Evolutionary conservation across 2,329 filamentous ascomycete species (phyloP).

Genomic region (Diplodia mutila): DNA sequence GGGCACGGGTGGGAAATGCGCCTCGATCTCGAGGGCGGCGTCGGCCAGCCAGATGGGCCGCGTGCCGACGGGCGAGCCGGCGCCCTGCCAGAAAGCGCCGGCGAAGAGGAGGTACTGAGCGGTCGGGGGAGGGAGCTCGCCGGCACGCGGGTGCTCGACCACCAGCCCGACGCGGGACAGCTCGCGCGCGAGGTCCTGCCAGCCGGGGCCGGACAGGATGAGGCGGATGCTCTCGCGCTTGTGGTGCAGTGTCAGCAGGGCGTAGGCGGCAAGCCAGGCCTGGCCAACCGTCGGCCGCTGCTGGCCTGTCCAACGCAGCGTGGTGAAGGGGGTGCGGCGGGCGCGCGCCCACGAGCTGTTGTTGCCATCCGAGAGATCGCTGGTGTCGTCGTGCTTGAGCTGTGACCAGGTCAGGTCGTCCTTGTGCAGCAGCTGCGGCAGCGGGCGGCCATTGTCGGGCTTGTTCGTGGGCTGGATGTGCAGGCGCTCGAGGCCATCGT

Average conservation of each 20-base stretch:
- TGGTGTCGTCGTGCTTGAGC: slow-evolving; percentile 19
- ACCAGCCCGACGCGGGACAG: slow-evolving; percentile 37
- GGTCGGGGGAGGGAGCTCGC: slow-evolving; percentile 41
- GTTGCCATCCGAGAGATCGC: slow-evolving; percentile 38
- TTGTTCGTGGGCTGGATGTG: background rate
- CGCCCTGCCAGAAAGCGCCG: slow-evolving; percentile 52
- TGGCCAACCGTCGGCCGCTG: slow-evolving; percentile 47
- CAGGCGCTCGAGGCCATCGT: background rate
- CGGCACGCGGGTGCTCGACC: slow-evolving; percentile 45
- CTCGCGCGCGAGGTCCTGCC: slow-evolving; percentile 46
- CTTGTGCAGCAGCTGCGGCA: slow-evolving; percentile 36
- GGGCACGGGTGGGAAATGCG: slow-evolving; percentile 41
- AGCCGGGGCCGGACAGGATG: slow-evolving; percentile 44
- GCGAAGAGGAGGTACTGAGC: slow-evolving; percentile 55
- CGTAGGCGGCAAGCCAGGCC: slow-evolving; percentile 53
- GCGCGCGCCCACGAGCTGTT: slow-evolving; percentile 51
- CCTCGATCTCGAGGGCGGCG: slow-evolving; percentile 21
- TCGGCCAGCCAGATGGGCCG: slow-evolving; percentile 44
- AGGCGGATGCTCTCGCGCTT: slow-evolving; percentile 52
- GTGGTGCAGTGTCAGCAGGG: slow-evolving; percentile 50
- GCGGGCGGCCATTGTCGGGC: slow-evolving; percentile 32
- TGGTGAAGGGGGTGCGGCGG: slow-evolving; percentile 49
- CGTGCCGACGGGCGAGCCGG: slow-evolving; percentile 48
- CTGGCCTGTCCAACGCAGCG: slow-evolving; percentile 46
- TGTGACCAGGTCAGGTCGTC: slow-evolving; percentile 34